phyloP scores from a whole-genome alignment of 2,329 filamentous ascomycete species.

The Metarhizium rileyi region DNA sequence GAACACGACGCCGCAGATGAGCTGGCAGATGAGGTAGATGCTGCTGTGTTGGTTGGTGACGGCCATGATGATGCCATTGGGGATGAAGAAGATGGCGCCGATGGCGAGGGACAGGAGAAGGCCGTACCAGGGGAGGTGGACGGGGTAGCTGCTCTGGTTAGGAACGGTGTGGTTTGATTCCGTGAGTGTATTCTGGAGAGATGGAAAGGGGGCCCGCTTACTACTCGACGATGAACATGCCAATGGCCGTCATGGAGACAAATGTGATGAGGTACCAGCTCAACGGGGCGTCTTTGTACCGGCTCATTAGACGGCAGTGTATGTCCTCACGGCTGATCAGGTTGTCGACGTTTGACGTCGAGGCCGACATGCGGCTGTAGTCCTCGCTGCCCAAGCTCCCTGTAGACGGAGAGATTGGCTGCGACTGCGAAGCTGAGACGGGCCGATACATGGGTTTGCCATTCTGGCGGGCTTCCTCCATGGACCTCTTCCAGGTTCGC shows the following conservation, averaged over 20 bases:
- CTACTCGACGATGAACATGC: constrained; percentile 80
- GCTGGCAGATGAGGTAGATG: constrained; percentile 78
- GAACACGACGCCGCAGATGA: constrained; percentile 73
- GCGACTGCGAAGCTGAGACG: constrained; percentile 19
- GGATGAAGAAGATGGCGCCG: constrained; percentile 74
- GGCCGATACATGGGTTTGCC: constrained; percentile 44
- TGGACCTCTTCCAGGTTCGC: constrained; percentile 62
- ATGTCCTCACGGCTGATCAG: constrained; percentile 68
- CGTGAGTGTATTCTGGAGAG: not conserved
- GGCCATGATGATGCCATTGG: constrained; percentile 87
- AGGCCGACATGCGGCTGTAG: constrained; percentile 20
- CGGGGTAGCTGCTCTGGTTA: constrained; percentile 48
- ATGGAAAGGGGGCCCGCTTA: constrained; percentile 31
- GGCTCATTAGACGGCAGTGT: constrained; percentile 73
- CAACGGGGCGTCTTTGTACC: constrained; percentile 73
- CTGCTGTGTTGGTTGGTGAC: constrained; percentile 84
- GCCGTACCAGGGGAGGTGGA: constrained; percentile 81
- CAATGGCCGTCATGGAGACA: constrained; percentile 64
- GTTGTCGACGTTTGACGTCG: constrained; percentile 35
- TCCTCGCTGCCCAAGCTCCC: constrained; percentile 12
- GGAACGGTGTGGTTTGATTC: not conserved
- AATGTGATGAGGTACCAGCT: constrained; percentile 74
- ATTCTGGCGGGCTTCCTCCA: constrained; percentile 50
- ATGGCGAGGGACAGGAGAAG: constrained; percentile 69
- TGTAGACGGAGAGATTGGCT: constrained; percentile 14